Evolutionary conservation across 805 yeast species (phyloP).

Genomic region (Cyberlindnera mississippiensis): DNA sequence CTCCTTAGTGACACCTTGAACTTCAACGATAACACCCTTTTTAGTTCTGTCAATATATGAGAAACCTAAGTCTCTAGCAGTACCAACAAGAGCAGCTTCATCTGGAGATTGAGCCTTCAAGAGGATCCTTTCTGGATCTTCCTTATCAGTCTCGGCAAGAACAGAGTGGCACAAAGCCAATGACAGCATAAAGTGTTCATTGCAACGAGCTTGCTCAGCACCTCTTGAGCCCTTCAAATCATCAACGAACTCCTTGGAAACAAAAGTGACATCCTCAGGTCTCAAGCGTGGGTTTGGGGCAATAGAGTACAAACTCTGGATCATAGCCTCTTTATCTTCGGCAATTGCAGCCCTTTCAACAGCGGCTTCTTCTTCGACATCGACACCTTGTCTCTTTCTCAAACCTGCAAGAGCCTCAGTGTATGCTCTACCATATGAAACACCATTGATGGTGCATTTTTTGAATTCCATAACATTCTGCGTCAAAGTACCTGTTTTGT

Average conservation of each 20-base stretch:
- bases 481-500: conserved; percentile 80
- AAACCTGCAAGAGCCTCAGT: conserved; percentile 82
- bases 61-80: conserved; percentile 77
- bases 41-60: conserved; percentile 63
- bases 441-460: conserved; percentile 72
- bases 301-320: conserved; percentile 38
- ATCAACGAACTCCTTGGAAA: conserved; percentile 60
- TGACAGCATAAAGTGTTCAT: conserved; percentile 73
- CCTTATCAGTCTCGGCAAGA: conserved; percentile 60
- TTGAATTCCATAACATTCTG: conserved; percentile 86
- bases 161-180: conserved; percentile 80
- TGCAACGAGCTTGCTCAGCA: conserved; percentile 48
- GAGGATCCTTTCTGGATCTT: conserved; percentile 49
- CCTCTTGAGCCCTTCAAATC: conserved; percentile 55
- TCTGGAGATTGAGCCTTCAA: conserved; percentile 82
- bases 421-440: conserved; percentile 71
- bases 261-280: conserved; percentile 64
- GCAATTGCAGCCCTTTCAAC: conserved; percentile 49
- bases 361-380: conserved; percentile 58
- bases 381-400: conserved; percentile 72
- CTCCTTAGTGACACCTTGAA: conserved; percentile 68
- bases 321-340: conserved; percentile 58
- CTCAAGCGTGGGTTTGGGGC: conserved; percentile 38
- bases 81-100: conserved; percentile 80
- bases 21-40: conserved; percentile 59